phyloP scores from a whole-genome alignment of 108 stramenopile species.

The Cyclotella kingstonii region DNA sequence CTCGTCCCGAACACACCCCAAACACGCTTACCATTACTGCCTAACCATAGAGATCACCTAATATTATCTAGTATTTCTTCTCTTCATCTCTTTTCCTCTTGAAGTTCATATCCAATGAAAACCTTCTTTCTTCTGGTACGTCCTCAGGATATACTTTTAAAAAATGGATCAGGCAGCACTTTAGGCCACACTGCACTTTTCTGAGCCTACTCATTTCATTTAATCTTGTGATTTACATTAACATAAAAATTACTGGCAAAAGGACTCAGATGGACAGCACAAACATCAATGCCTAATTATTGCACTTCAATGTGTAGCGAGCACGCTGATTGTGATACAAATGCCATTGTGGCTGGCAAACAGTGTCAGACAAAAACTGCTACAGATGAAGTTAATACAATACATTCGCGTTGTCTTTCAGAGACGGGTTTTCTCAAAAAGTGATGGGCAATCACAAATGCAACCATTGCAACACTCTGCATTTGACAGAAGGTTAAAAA shows the following conservation, averaged over 20 bases:
- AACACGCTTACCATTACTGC: no score
- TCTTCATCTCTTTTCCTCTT: no score
- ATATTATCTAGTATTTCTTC: no score
- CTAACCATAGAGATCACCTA: no score
- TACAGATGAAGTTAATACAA: constrained; percentile 96
- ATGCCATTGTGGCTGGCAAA: constrained; percentile 99
- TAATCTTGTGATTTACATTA: constrained; percentile 90
- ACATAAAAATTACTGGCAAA: constrained; percentile 96
- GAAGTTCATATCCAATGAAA: no score
- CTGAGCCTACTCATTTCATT: constrained; percentile 86
- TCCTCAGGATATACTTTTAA: constrained; percentile 91
- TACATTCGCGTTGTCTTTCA: constrained; percentile 81
- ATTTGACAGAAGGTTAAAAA: constrained; percentile 88
- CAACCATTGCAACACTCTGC: constrained; percentile 95
- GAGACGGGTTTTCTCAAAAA: constrained; percentile 76
- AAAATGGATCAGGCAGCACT: constrained; percentile 83
- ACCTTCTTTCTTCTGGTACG: no score
- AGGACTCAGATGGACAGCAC: constrained; percentile 96
- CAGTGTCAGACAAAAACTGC: constrained; percentile 97
- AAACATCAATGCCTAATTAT: constrained; percentile 93
- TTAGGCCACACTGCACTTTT: constrained; percentile 90
- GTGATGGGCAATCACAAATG: constrained; percentile 93
- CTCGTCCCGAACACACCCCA: no score
- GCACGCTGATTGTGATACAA: constrained; percentile 89
- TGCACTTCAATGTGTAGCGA: constrained; percentile 88